Evolutionary conservation across 2,329 filamentous ascomycete genomes (phyloP).

Genomic region (Ophiocordyceps camponoti-saundersi): DNA sequence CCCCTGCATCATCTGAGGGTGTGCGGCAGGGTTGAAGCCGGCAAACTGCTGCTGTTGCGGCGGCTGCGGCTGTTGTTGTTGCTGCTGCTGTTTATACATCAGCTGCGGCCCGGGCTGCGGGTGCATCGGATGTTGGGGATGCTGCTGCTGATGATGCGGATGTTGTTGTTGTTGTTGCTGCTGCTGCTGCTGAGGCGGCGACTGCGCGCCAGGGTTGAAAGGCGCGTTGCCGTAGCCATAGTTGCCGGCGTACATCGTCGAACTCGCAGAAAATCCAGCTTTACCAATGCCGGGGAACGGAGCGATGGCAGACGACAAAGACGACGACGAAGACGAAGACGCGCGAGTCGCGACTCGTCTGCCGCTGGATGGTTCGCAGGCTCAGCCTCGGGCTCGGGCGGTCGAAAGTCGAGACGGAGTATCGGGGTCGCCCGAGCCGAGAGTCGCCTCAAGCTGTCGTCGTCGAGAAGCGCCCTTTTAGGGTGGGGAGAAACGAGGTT

Average conservation of each 20-base stretch:
- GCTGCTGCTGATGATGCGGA: constrained; percentile 25
- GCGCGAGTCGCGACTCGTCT: too few relatives aligned
- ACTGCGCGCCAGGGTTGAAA: constrained; percentile 26
- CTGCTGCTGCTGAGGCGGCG: constrained; percentile 22
- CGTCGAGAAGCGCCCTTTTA: too few relatives aligned
- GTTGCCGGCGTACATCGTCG: constrained; percentile 35
- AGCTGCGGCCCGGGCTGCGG: constrained; percentile 28
- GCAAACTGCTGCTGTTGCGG: constrained; percentile 34
- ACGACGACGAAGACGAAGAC: too few relatives aligned
- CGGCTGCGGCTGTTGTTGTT: constrained; percentile 17
- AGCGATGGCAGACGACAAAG: too few relatives aligned
- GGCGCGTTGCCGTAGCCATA: constrained; percentile 36
- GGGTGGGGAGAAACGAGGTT: too few relatives aligned
- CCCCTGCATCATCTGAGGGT: constrained; percentile 36
- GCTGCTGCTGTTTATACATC: constrained; percentile 37
- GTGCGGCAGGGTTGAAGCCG: constrained; percentile 31
- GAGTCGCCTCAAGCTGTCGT: too few relatives aligned
- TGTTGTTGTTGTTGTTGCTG: constrained; percentile 22
- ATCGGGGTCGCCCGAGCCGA: too few relatives aligned
- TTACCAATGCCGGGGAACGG: neutral
- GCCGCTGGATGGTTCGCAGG: too few relatives aligned
- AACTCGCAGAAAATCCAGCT: neutral
- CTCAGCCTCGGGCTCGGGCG: too few relatives aligned
- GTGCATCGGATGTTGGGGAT: constrained; percentile 24
- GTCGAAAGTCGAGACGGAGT: too few relatives aligned